phyloP scores from a whole-genome alignment of 805 yeast species.

The Starmerella ratchasimensis region DNA sequence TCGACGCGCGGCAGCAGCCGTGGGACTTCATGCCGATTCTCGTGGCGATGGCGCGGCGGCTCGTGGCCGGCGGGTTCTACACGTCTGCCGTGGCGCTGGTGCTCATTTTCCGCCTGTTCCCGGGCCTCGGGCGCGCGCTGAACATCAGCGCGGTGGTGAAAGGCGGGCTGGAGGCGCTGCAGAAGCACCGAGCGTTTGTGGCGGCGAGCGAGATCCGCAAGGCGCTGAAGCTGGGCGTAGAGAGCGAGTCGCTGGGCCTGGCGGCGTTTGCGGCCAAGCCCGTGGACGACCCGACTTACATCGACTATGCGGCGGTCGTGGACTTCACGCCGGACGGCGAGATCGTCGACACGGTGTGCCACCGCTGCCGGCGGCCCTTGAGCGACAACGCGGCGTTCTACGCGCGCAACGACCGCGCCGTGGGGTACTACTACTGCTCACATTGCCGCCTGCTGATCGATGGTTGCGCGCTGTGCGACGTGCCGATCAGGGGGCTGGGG shows the following conservation, averaged over 20 bases:
- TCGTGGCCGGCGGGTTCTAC: constrained; percentile 12
- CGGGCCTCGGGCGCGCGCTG: constrained; percentile 4
- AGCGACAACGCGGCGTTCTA: constrained; percentile 23
- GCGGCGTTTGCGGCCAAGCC: background rate
- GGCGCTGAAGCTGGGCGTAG: constrained; percentile 4
- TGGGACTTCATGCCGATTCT: constrained; percentile 21
- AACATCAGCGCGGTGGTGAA: constrained; percentile 12
- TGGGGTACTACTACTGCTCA: constrained; percentile 81
- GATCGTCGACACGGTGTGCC: constrained; percentile 37
- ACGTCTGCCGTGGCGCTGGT: constrained; percentile 15
- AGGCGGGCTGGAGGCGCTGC: constrained; percentile 13
- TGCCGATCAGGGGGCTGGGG: constrained; percentile 59
- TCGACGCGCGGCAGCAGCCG: constrained; percentile 1
- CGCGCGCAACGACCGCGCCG: constrained; percentile 26
- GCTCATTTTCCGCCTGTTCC: constrained; percentile 15
- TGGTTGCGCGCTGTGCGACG: constrained; percentile 66
- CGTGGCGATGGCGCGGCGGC: constrained; percentile 1
- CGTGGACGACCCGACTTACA: background rate
- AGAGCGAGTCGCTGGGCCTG: background rate
- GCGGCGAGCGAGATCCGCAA: constrained; percentile 33
- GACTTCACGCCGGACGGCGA: background rate
- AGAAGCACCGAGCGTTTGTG: constrained; percentile 28
- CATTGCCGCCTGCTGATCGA: constrained; percentile 47
- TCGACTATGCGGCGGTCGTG: background rate
- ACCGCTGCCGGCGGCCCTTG: constrained; percentile 24